Base-by-base conservation (phyloP, 345 rosid species). In the Cardamine resedifolia region DNA sequence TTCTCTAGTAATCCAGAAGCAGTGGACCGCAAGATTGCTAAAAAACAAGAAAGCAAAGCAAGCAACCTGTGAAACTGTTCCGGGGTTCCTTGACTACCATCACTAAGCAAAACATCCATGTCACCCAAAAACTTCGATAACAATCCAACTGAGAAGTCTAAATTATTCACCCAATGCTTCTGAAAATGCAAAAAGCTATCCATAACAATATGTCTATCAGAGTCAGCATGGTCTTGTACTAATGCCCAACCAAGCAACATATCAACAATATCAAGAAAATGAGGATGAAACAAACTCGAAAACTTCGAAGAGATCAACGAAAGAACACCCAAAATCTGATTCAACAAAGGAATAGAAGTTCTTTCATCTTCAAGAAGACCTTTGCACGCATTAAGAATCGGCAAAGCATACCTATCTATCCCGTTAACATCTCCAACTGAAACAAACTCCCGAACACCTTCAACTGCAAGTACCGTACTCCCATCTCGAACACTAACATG, bases 191-290 rank as follows among this genome's bases (percentile, higher is more conserved):
- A 83, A 75, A 93, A 87, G 70, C 91, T 86, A 78, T 88, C 96
- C 85, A 90, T 78, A 51, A 93, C 85, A 78, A 88, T 83, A 57
- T 75, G 81, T 70, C 96, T 83, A 61, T 86, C 98, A 15, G 93
- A 71, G 56, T 87, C 96, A 27, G 83, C 77, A 57, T 88, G 89
- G 82, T 90, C 96, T 1, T 94, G 93, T 44, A 88, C 83, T 84
- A 93, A 72, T 16, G 96, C 93, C 98, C 98, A 90, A 36, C 98
- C 97, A 82, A 93, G 96, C 79, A 90, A 94, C 75, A 93, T 77
- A 85, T 93, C 98, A 75, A 93, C 79, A 60, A 92, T 83, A 66
- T 92, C 96, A 62, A 87, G 88, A 77, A 93, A 90, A 89, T 90
- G 93, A 58, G 97, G 96, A 69, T 93, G 97, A 72, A 93, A 93